Evolutionary conservation across 169 alveolate species (phyloP).

Genomic region (Plasmodium vivax): DNA sequence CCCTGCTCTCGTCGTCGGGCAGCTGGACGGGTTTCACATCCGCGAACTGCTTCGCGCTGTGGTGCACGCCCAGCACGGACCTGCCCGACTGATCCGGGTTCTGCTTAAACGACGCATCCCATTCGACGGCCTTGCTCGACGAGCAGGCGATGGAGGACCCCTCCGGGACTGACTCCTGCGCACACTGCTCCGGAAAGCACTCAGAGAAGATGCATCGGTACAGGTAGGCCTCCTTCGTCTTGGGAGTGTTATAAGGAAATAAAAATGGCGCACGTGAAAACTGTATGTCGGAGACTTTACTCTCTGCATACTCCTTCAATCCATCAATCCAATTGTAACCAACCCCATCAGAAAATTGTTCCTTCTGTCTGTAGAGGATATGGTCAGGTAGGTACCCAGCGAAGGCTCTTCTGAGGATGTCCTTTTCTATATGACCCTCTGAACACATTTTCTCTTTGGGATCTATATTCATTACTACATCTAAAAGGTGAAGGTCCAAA

Average conservation of each 20-base stretch:
- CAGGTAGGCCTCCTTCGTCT: constrained; percentile 81
- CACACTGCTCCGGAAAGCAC: constrained; percentile 76
- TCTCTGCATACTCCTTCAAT: constrained; percentile 78
- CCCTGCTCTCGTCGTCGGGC: neutral
- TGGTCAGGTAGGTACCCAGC: constrained; percentile 88
- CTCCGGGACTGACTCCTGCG: constrained; percentile 74
- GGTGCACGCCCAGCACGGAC: constrained; percentile 56
- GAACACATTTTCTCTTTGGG: constrained; percentile 70
- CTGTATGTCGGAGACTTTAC: constrained; percentile 75
- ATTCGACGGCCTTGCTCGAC: constrained; percentile 76
- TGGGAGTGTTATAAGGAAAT: constrained; percentile 80
- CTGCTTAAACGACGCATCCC: constrained; percentile 67
- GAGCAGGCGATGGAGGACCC: constrained; percentile 77
- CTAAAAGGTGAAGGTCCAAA: constrained; percentile 77
- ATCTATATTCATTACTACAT: constrained; percentile 59
- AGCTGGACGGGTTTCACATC: constrained; percentile 6
- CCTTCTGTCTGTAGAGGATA: constrained; percentile 90
- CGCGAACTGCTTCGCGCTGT: constrained; percentile 11
- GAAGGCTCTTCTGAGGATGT: constrained; percentile 86
- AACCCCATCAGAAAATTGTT: constrained; percentile 89
- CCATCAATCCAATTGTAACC: constrained; percentile 85
- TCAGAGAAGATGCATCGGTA: constrained; percentile 77
- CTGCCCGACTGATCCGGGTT: constrained; percentile 76
- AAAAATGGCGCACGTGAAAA: constrained; percentile 59
- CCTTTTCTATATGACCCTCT: constrained; percentile 81